A percentile compares a stretch with the other conserved stretches of the same genome.
Conservation (phyloP, 257 asterid species). For the Solanum virginianum region DNA sequence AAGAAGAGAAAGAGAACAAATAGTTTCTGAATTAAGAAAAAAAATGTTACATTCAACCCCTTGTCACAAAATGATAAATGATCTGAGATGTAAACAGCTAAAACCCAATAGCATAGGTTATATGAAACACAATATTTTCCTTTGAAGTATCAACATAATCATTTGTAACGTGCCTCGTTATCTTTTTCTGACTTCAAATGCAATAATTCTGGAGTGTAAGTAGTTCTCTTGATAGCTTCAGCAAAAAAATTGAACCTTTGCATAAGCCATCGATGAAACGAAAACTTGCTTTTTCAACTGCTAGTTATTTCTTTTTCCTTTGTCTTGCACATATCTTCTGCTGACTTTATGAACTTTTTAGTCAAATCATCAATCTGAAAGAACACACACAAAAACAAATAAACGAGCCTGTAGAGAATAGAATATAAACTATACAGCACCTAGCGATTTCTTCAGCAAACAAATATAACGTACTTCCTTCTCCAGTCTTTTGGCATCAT, state of each 20-base stretch:
- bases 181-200: background rate
- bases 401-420: background rate
- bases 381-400: background rate
- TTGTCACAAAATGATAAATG: background rate
- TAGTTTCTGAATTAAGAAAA: background rate
- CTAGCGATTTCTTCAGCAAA: background rate
- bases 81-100: background rate
- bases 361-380: constrained; percentile 81
- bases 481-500: constrained; percentile 78
- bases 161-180: background rate
- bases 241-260: background rate
- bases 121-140: background rate
- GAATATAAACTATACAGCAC: background rate
- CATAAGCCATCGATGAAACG: background rate
- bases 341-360: constrained; percentile 70
- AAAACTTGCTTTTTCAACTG: constrained; percentile 21
- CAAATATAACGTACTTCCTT: constrained; percentile 53
- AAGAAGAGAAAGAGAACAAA: background rate
- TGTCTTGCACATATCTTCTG: constrained; percentile 94
- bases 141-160: background rate
- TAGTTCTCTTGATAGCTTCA: background rate
- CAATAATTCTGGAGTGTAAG: background rate
- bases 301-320: constrained; percentile 78
- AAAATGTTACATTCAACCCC: background rate
- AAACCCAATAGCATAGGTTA: background rate